Base-by-base conservation (phyloP, 331 rosid genomes). In the Pyrus hybrid region DNA sequence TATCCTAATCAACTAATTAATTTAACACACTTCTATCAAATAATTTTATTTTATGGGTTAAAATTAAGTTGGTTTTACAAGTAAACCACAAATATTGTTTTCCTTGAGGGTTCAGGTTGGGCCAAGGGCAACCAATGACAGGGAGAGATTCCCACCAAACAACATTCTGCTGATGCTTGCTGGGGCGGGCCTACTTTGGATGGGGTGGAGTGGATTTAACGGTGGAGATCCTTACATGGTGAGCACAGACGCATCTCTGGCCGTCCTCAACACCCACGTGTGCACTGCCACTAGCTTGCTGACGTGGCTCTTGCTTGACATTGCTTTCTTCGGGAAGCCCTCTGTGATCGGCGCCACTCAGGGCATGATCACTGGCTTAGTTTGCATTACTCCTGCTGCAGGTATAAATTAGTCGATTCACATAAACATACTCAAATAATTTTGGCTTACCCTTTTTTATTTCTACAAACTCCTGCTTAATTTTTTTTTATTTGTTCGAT, bases 151-250 rank as follows among this genome's bases (percentile, higher is more conserved):
- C n/a, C 81, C 81, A 10, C 81, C 81, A 11, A 84, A 84, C 80
- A 84, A 84, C 80, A 74, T 84, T 22, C 76, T 84, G 17, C 73
- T 84, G 22, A 77, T 80, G 87, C 76, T 84, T 75, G 85, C 80
- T 1, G 87, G 87, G 72, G 87, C 85, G 0, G 87, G 87, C 4
- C 61, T 80, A 37, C 67, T 80, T 2, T 84, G 87, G 87, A 84
- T 84, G 87, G 85, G 85, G 5, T 84, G 87, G 87, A 80, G 70
- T 1, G 85, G 87, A 77, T 84, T 84, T 76, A 84, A 84, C 76
- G 87, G 87, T 35, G 87, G 83, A 73, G 85, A 80, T 77, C 87
- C 87, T 17, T 84, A 70, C 78, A 23, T 72, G 13, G 83, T 75
- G 26, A 80, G 83, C 67, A 53, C 68, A 47, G 85, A 84, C 28